Base-by-base conservation (phyloP, 305 asterid species). In the Fraxinus greggii region DNA sequence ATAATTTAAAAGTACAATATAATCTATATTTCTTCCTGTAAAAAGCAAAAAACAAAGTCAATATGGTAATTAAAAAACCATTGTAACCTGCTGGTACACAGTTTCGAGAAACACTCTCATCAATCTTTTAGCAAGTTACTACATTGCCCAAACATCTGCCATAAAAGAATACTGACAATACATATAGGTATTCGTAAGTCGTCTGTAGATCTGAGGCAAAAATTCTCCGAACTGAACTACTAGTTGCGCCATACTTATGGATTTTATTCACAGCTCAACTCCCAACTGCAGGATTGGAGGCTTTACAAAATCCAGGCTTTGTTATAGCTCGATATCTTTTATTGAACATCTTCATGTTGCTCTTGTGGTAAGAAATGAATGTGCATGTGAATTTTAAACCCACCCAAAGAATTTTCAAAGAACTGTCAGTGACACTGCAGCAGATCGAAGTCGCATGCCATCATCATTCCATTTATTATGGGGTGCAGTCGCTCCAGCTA, bases 401-500 rank as follows among this genome's bases (percentile, higher is more conserved):
- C 13, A 48, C 48, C 38, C 32, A 54, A 33, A 59, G 26, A 72
- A 59, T 48, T 24, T 76, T 33, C 31, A 42, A 36, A 90, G 65
- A 81, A 96, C 79, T 21, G 94, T 88, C 23, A 96, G 88, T 5
- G 99, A 96, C 78, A 96, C 90, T 15, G 97, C 99, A 84, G 99
- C 97, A 72, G 99, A 93, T 19, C 98, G 98, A 82, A 94, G 98
- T 80, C 87, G 88, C 74, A 93, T 83, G 51, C 98, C 99, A 33
- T 90, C 97, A 32, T 87, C 89, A 6, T 80, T 86, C 99, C 99
- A 94, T 88, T 85, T 94, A 31, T 79, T 79, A 83, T 90, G 86
- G 48, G 99, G 98, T 9, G 99, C 99, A 42, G 93, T 87, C 76
- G 94, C 98, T 79, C 97, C 98, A 38, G 97, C 98, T 75, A 94